Evolutionary conservation across 2,329 filamentous ascomycete genomes (phyloP).

Genomic region (Aphanoascus verrucosus): DNA sequence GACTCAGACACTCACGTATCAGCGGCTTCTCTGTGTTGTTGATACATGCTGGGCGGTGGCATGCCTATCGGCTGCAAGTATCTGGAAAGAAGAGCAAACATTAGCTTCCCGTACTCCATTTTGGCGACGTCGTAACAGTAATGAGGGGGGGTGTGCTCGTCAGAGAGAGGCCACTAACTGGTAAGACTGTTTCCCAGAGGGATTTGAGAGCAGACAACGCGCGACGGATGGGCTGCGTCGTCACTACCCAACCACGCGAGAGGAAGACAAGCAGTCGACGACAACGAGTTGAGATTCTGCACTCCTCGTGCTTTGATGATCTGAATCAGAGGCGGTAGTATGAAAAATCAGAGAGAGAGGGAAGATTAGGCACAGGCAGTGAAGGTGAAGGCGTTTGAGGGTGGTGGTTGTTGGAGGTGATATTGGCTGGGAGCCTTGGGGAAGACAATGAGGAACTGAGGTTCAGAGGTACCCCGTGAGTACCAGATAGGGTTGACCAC

Average conservation of each 20-base stretch:
- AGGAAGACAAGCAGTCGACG: neutral
- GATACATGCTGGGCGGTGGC: constrained; percentile 31
- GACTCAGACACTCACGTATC: constrained; percentile 45
- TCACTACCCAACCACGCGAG: neutral
- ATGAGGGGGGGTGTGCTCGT: neutral
- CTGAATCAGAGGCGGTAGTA: neutral
- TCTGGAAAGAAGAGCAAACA: neutral
- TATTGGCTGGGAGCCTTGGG: constrained; percentile 2
- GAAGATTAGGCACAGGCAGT: neutral
- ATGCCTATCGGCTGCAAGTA: constrained; percentile 20
- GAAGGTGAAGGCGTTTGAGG: neutral
- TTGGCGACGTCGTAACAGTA: neutral
- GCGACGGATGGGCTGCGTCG: neutral
- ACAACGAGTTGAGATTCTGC: neutral
- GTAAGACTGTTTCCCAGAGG: neutral
- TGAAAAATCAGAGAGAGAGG: neutral
- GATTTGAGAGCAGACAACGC: neutral
- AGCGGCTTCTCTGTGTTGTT: constrained; percentile 48
- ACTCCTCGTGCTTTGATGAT: neutral
- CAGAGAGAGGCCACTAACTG: neutral
- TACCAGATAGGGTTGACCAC: neutral
- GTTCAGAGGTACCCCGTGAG: neutral
- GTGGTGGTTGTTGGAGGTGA: neutral
- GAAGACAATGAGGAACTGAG: constrained; percentile 5
- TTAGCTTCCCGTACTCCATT: constrained; percentile 1